A percentile compares a stretch with the other conserved stretches of the same genome.
Evolutionary conservation across 331 rosid genomes (phyloP).

Genomic region (Arachis monticola): DNA sequence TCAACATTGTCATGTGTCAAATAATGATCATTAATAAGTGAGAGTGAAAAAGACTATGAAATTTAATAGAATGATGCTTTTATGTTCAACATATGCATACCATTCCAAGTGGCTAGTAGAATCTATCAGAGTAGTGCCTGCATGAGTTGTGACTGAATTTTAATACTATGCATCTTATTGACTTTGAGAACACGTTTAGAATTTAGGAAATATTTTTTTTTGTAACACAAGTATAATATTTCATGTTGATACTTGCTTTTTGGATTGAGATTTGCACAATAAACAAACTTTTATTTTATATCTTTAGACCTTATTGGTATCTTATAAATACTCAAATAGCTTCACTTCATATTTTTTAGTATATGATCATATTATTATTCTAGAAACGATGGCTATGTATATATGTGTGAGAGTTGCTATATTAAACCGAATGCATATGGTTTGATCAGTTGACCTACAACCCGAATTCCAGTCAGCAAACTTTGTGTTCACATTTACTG

Average conservation of each 20-base stretch:
- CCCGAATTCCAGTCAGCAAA: conserved; percentile 1
- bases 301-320: too few species aligned
- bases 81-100: too few species aligned
- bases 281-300: too few species aligned
- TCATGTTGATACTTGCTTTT: too few species aligned
- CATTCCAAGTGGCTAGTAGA: too few species aligned
- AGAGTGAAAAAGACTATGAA: conserved; percentile 34
- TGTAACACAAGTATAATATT: too few species aligned
- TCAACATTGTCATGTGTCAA: conserved; percentile 17
- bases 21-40: conserved; percentile 22
- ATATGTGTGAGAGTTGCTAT: too few species aligned
- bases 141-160: neutral
- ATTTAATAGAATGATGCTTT: neutral
- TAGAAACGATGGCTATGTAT: neutral
- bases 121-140: too few species aligned
- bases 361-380: neutral
- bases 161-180: neutral
- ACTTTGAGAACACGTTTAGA: conserved; percentile 1
- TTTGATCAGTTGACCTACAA: conserved; percentile 2
- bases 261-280: too few species aligned
- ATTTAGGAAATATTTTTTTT: too few species aligned
- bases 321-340: too few species aligned
- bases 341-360: too few species aligned
- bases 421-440: neutral
- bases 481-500: conserved; percentile 25